Percentiles rank a stretch among this genome's conserved stretches.
These are phyloP conservation scores for Dothideomycetes sp. DNA, from an alignment of 2,329 filamentous ascomycete genomes.

Conservation along the genomic window DNA sequence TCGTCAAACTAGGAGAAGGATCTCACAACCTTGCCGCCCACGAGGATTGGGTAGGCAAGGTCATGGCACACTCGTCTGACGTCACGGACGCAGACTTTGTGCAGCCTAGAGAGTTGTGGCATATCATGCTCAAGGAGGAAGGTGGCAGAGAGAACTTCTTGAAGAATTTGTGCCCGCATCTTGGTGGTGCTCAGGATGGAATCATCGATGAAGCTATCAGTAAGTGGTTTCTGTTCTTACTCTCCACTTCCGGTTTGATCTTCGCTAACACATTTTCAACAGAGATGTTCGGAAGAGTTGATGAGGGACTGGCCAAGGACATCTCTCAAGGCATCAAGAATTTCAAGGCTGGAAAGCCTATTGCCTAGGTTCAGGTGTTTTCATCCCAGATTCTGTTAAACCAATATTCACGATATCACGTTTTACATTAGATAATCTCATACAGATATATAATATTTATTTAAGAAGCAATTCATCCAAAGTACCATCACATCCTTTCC, in stretches of 20 bases:
- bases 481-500: too few species aligned
- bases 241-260: too few species aligned
- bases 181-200: not conserved
- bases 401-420: too few species aligned
- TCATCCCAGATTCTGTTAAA: too few species aligned
- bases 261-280: too few species aligned
- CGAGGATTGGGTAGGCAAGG: constrained; percentile 21
- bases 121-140: constrained; percentile 23
- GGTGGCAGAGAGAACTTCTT: constrained; percentile 24
- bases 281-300: constrained; percentile 9
- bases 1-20: constrained; percentile 13
- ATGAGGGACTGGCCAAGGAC: constrained; percentile 5
- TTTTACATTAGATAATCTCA: too few species aligned
- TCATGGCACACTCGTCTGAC: constrained; percentile 23
- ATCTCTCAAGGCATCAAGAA: constrained; percentile 9
- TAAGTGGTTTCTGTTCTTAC: too few species aligned
- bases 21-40: constrained; percentile 14
- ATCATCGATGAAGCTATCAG: not conserved
- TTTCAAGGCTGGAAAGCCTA: constrained; percentile 1
- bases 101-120: constrained; percentile 42
- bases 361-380: constrained; percentile 1
- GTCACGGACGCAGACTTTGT: constrained; percentile 43
- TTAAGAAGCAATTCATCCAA: too few species aligned
- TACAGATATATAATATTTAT: too few species aligned
- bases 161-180: constrained; percentile 19